A percentile compares a stretch with the other conserved stretches of the same genome.
Evolutionary conservation across 75 land plant genomes (phyloP).

Genomic region (Pinus tabuliformis): DNA sequence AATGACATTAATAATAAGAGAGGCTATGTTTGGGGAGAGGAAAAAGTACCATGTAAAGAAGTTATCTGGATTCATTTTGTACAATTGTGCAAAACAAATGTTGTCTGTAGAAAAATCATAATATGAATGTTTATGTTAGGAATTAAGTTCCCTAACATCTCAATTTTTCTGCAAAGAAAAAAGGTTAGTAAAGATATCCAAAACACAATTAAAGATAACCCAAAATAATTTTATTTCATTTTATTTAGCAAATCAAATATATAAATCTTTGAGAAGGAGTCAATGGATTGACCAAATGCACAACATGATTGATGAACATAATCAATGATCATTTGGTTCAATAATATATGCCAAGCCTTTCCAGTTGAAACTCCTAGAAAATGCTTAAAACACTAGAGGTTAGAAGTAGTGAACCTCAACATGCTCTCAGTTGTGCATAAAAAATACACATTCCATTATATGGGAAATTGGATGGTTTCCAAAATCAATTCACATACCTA

Average conservation of each 20-base stretch:
- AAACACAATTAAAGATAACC: neutral
- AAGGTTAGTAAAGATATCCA: neutral
- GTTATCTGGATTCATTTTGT: constrained; percentile 99
- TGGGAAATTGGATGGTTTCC: too few species aligned
- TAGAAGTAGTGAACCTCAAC: too few species aligned
- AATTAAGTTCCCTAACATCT: constrained; percentile 78
- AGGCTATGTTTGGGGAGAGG: neutral
- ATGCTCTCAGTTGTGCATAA: too few species aligned
- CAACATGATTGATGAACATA: neutral
- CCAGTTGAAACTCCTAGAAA: neutral
- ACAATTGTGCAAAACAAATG: constrained; percentile 92
- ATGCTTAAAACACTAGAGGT: too few species aligned
- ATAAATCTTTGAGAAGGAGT: too few species aligned
- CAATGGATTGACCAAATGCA: too few species aligned
- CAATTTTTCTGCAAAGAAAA: constrained; percentile 71
- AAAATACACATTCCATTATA: too few species aligned
- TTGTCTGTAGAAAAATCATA: constrained; percentile 95
- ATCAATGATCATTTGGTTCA: neutral
- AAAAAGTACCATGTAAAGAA: constrained; percentile 76
- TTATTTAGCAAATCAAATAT: too few species aligned
- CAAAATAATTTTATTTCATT: neutral
- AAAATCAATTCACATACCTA: too few species aligned
- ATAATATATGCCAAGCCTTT: neutral
- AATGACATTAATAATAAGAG: neutral
- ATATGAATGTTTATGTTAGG: constrained; percentile 82